Percentiles rank a stretch among this genome's conserved stretches.
phyloP scores from a whole-genome alignment of 23 red algal species.

The Gracilaria domingensis region DNA sequence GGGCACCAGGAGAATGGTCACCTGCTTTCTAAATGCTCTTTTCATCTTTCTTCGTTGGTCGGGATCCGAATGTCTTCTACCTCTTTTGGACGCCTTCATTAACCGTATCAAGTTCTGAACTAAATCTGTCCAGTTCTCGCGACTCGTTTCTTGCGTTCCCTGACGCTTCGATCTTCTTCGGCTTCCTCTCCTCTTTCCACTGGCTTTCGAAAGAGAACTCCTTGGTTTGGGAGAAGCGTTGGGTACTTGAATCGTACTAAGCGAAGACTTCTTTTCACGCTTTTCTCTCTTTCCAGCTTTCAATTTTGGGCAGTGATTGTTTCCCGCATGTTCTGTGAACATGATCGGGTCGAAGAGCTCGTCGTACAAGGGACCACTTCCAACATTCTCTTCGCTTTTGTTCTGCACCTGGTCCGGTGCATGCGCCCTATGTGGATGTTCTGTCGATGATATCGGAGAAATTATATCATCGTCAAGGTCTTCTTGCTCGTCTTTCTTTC shows the following conservation, averaged over 20 bases:
- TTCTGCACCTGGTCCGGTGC: neutral
- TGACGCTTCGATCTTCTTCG: neutral
- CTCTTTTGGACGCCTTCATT: neutral
- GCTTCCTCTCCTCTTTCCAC: neutral
- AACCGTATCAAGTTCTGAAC: neutral
- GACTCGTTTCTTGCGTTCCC: neutral
- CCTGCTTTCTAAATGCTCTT: neutral
- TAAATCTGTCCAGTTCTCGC: neutral
- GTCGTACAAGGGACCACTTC: neutral
- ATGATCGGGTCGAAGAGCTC: neutral
- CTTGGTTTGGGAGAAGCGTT: neutral
- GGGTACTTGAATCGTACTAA: neutral
- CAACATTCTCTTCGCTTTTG: neutral
- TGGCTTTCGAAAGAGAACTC: neutral
- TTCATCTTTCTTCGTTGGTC: neutral
- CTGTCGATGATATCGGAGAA: neutral
- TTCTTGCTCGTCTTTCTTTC: neutral
- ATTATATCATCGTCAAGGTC: neutral
- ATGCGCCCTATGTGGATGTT: neutral
- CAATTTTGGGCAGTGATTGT: neutral
- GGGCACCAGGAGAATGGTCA: neutral
- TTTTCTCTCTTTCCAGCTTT: neutral
- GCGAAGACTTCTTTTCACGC: neutral
- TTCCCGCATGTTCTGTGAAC: neutral
- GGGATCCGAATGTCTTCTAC: neutral